These are phyloP conservation scores for Cryptosporidium ubiquitum DNA, from an alignment of 169 alveolate species.

Conservation along the genomic window DNA sequence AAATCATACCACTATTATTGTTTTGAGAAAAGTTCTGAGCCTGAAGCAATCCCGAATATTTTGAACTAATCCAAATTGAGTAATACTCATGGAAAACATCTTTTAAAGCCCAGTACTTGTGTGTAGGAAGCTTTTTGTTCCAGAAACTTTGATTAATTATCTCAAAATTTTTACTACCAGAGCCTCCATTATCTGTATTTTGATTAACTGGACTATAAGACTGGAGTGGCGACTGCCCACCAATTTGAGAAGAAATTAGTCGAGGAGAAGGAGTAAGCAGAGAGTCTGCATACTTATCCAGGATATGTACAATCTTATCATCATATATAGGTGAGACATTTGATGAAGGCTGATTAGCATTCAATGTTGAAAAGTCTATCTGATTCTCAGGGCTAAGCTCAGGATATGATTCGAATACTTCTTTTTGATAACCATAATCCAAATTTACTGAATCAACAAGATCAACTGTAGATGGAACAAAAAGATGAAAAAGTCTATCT, in stretches of 20 bases:
- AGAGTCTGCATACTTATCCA: slow-evolving; percentile 63
- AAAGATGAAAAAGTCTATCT: slow-evolving; percentile 52
- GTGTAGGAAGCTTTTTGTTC: slow-evolving; percentile 40
- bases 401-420: neutral
- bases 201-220: neutral
- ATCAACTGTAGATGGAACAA: slow-evolving; percentile 39
- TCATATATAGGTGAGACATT: slow-evolving; percentile 2
- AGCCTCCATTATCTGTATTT: neutral
- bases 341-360: neutral
- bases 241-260: neutral
- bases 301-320: slow-evolving; percentile 30
- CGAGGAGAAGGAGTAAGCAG: slow-evolving; percentile 36
- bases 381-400: neutral
- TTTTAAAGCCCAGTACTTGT: slow-evolving; percentile 35
- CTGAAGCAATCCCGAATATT: neutral
- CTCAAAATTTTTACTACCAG: neutral
- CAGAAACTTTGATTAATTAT: slow-evolving; percentile 17
- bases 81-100: slow-evolving; percentile 62
- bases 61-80: slow-evolving; percentile 44
- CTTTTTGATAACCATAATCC: neutral
- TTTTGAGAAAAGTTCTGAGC: neutral
- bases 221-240: slow-evolving; percentile 1
- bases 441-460: neutral
- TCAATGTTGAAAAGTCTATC: neutral
- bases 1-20: neutral